These are phyloP conservation scores for Pseudoturritis turrita DNA, from an alignment of 345 rosid genomes.

Conservation along the genomic window DNA sequence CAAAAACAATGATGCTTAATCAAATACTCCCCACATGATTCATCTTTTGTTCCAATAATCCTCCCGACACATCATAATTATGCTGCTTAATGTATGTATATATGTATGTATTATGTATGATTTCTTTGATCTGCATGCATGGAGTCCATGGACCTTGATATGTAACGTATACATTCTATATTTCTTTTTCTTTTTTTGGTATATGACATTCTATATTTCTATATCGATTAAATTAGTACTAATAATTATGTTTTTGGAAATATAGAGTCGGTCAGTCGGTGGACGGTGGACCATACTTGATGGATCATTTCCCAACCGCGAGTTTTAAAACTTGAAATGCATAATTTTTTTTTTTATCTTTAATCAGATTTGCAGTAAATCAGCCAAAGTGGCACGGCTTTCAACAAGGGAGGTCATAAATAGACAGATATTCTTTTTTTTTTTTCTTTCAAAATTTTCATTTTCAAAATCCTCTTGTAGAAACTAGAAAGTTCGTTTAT, in stretches of 20 bases:
- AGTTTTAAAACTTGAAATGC: neutral
- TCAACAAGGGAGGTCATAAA: slow-evolving; percentile 3
- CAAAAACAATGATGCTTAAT: slow-evolving; percentile 9
- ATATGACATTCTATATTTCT: neutral
- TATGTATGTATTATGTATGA: neutral
- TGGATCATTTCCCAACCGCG: neutral
- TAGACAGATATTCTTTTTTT: neutral
- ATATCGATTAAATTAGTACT: neutral
- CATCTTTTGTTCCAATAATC: neutral
- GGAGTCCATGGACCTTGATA: neutral
- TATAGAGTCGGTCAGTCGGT: neutral
- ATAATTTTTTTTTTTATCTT: no score
- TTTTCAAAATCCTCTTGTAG: neutral
- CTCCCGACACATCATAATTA: neutral
- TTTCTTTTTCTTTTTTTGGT: neutral
- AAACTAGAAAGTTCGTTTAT: neutral
- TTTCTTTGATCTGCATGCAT: slow-evolving; percentile 5
- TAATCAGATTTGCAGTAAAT: slow-evolving; percentile 11
- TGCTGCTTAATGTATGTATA: neutral
- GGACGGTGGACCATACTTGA: slow-evolving; percentile 3
- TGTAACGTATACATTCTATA: neutral
- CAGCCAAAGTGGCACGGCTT: slow-evolving; percentile 21
- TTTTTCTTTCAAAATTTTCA: neutral
- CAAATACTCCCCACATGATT: slow-evolving; percentile 18
- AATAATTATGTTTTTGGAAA: no score